A percentile compares a stretch with the other conserved stretches of the same genome.
phyloP scores from a whole-genome alignment of 2,329 filamentous ascomycete genomes.

The Alternaria brassicae region DNA sequence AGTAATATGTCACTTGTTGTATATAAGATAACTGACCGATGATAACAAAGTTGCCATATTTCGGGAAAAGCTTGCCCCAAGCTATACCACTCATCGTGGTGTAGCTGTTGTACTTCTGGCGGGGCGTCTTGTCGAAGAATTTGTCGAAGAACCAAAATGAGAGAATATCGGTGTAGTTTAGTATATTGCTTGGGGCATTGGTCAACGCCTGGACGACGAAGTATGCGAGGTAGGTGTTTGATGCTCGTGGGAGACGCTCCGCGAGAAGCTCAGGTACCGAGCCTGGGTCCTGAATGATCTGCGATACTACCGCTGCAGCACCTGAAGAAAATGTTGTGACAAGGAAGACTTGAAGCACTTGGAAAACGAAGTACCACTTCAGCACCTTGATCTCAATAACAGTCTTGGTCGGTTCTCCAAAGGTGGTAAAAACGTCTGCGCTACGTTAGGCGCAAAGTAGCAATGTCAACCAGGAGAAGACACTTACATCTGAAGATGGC shows the following conservation, averaged over 20 bases:
- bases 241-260: constrained; percentile 76
- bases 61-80: constrained; percentile 52
- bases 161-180: constrained; percentile 77
- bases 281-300: constrained; percentile 69
- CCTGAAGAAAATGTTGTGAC: constrained; percentile 83
- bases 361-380: constrained; percentile 89
- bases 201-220: constrained; percentile 91
- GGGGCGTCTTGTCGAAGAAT: constrained; percentile 75
- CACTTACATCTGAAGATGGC: constrained; percentile 78
- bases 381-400: constrained; percentile 88
- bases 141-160: constrained; percentile 77
- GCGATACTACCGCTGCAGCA: constrained; percentile 71
- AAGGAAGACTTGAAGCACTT: constrained; percentile 90
- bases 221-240: constrained; percentile 95
- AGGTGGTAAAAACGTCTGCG: constrained; percentile 75
- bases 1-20: constrained; percentile 9
- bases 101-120: constrained; percentile 49
- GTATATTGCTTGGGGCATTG: constrained; percentile 74
- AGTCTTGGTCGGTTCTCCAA: constrained; percentile 80
- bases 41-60: constrained; percentile 51
- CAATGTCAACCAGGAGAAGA: not conserved
- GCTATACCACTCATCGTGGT: constrained; percentile 43
- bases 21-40: constrained; percentile 41
- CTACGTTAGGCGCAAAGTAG: constrained; percentile 8
- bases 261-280: constrained; percentile 71